These are phyloP conservation scores for Saturnispora hagleri DNA, from an alignment of 805 yeast genomes.

Conservation along the genomic window DNA sequence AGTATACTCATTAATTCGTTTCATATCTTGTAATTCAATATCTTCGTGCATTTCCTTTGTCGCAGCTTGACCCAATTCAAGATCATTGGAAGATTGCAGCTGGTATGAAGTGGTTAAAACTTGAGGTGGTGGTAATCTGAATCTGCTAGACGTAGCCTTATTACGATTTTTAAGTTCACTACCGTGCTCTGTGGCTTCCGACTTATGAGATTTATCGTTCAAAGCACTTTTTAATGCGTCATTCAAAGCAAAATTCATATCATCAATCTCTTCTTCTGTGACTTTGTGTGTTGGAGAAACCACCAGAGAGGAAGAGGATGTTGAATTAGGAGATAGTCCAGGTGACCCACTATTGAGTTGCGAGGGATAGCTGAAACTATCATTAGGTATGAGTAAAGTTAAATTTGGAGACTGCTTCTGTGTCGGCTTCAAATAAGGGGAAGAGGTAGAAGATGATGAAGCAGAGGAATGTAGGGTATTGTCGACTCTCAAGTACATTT, in stretches of 20 bases:
- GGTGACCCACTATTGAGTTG: neutral
- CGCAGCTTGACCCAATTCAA: neutral
- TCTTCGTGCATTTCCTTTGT: neutral
- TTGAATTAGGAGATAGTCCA: neutral
- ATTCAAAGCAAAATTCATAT: constrained; percentile 9
- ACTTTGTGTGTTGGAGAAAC: neutral
- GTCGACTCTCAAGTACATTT: neutral
- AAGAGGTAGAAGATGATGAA: neutral
- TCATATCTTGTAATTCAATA: constrained; percentile 3
- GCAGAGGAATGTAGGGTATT: neutral
- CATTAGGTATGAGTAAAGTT: neutral
- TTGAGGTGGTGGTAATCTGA: neutral
- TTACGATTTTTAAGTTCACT: neutral
- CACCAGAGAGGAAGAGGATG: neutral
- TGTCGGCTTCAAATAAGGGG: neutral
- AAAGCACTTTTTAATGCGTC: constrained; percentile 9
- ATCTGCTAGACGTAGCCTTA: neutral
- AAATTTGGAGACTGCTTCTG: neutral
- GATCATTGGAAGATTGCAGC: neutral
- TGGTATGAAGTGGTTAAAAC: neutral
- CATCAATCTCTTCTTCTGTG: constrained; percentile 5
- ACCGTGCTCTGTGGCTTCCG: neutral
- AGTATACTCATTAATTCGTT: neutral
- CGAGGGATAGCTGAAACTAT: neutral
- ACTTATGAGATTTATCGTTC: constrained; percentile 2